Evolutionary conservation across 2,329 filamentous ascomycete genomes (phyloP), one percentile per base, ranked within the genome.

Genomic region (Monilinia aucupariae): DNA sequence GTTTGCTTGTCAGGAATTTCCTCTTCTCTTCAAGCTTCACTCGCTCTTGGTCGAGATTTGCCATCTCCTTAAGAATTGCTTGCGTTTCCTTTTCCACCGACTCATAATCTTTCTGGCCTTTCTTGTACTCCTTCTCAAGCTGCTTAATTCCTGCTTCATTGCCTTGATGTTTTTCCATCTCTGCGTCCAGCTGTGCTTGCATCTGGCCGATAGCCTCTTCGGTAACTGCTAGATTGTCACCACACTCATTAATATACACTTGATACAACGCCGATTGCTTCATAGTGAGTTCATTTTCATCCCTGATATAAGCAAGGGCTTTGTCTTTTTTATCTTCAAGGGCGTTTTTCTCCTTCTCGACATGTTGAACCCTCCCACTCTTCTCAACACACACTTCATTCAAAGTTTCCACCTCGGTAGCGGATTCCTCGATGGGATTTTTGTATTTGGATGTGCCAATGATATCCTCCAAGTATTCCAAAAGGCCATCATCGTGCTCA

Each of bases 361-460:
- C 94, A 71, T 97, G 93, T 76, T 97, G 92, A 1, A 99, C 94
- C 66, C 96, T 90, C 43, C 87, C 90, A 69, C 90, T 96, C 80
- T 99, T 99, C 76, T 99, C 94, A 71, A 91, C 82, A 73, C 94
- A 99, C 2, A 96, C 85, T 71, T 99, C 94, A 73, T 99, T 99
- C 61, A 97, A 82, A 0, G 86, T 87, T 76, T 99, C 94, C 0
- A 96, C 91, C 75, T 97, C 91, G 1, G 88, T 79, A 0, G 92
- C 93, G 0, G 92, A 88, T 77, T 99, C 94, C 70, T 99, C 94
- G 67, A 99, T 99, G 0, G 94, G 93, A 0, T 89, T 85, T 78
- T 99, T 99, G 79, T 99, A 99, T 75, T 96, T 97, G 7, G 94
- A 97, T 0, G 94, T 99, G 66, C 96, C 94, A 70, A 99, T 97